Evolutionary conservation across 768 basidiomycete species (phyloP), one percentile per base, ranked within the genome.

Genomic region (Dendrothele bispora): DNA sequence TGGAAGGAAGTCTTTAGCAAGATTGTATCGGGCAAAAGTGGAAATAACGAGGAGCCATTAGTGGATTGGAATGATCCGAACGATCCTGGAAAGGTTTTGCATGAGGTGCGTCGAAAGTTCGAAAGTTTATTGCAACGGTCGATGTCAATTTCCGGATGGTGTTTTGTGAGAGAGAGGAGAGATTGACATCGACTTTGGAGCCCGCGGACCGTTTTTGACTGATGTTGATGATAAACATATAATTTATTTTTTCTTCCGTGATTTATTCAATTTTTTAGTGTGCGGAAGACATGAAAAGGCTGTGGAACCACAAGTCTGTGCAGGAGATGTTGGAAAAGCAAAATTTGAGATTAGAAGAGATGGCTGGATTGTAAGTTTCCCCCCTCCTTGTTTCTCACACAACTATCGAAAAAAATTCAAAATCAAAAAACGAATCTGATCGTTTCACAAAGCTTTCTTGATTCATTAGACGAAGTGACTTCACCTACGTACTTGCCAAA

Each of bases 331-430:
- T 88, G 54, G 69, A 69, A 5, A 65, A 61, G 40, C 76, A 81
- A 56, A 79, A 78, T 47, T 62, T 86, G 49, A 67, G 81, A 12
- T 64, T 86, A 25, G 81, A 88, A 57, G 85, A 89, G 54, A 72
- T 81, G 61, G 80, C 83, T 34, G 85, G 84, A 34, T 90, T 87
- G 88, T 90, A 55, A 59, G 85, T 74, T 5, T 27, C 24, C 25
- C n/a, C 26, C 29, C 18, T 7, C 7, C 38, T 49, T 26, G 20
- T 7, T 42, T 22, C 26, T 24, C 42, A 17, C 26, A 24, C 5
- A 24, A 38, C 48, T 30, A 38, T 39, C 10, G 12, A 18, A 14
- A 29, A 36, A 26, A 29, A 29, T 39, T n/a, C n/a, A n/a, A n/a
- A n/a, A n/a, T n/a, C n/a, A n/a, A n/a, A n/a, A n/a, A n/a, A n/a